Conservation (phyloP, 2,329 filamentous ascomycete species). For the Calonectria pseudoreteaudii region DNA sequence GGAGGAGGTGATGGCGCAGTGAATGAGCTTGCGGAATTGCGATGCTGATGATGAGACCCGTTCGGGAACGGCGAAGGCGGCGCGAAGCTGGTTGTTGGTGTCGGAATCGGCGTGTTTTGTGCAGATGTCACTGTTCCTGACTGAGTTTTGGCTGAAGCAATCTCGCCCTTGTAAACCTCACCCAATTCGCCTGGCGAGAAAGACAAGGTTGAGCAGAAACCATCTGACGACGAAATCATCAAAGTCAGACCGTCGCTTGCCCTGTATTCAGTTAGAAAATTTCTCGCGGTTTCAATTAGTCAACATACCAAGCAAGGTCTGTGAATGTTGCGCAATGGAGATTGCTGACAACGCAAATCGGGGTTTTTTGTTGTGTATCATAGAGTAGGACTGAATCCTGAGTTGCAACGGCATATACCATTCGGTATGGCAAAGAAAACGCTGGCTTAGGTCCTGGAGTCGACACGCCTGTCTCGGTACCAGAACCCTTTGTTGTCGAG, state of each 20-base stretch:
- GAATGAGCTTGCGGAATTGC: slow-evolving; percentile 69
- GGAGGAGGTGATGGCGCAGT: slow-evolving; percentile 67
- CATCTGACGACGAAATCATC: slow-evolving; percentile 97
- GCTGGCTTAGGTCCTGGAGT: slow-evolving; percentile 74
- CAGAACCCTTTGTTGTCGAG: slow-evolving; percentile 64
- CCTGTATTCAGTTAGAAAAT: slow-evolving; percentile 52
- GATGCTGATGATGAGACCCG: slow-evolving; percentile 64
- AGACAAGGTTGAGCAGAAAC: slow-evolving; percentile 92
- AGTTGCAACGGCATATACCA: slow-evolving; percentile 96
- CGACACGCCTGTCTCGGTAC: slow-evolving; percentile 58
- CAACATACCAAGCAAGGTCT: slow-evolving; percentile 87
- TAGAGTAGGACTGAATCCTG: slow-evolving; percentile 96
- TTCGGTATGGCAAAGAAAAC: slow-evolving; percentile 89
- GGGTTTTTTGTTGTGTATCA: slow-evolving; percentile 96
- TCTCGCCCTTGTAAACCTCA: slow-evolving; percentile 79
- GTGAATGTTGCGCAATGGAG: slow-evolving; percentile 98
- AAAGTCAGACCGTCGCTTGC: slow-evolving; percentile 68
- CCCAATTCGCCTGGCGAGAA: slow-evolving; percentile 89
- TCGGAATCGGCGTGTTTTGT: slow-evolving; percentile 77
- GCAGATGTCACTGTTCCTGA: slow-evolving; percentile 60
- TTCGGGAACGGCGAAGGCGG: slow-evolving; percentile 69
- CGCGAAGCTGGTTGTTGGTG: slow-evolving; percentile 73
- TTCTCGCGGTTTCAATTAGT: neutral
- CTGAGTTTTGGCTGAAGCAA: slow-evolving; percentile 62
- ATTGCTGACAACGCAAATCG: slow-evolving; percentile 95